Evolutionary conservation across 768 basidiomycete genomes (phyloP).

Genomic region (Agaricus subrufescens): DNA sequence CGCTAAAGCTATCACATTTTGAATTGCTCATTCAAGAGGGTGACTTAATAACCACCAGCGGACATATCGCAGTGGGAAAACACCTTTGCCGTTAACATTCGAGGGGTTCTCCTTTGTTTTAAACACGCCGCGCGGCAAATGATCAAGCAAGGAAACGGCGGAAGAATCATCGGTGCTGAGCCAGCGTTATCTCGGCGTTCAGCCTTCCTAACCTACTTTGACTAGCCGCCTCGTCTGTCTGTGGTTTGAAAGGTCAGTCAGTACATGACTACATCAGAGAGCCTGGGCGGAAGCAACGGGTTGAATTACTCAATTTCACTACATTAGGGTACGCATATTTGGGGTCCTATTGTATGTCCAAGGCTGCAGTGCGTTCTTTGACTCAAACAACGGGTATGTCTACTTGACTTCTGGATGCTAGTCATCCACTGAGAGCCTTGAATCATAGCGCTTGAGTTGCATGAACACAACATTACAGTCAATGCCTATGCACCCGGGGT

Average conservation of each 20-base stretch:
- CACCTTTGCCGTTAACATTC: conserved; percentile 45
- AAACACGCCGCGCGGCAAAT: conserved; percentile 61
- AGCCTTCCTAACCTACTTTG: background rate
- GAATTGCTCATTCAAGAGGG: background rate
- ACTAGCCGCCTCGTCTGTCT: conserved; percentile 22
- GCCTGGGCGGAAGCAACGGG: background rate
- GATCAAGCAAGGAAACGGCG: conserved; percentile 47
- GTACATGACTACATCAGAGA: background rate
- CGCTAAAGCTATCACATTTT: no score
- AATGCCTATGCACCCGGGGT: conserved; percentile 36
- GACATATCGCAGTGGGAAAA: conserved; percentile 34
- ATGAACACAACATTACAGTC: conserved; percentile 32
- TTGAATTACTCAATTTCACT: background rate
- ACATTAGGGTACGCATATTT: background rate
- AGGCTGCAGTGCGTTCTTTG: conserved; percentile 36
- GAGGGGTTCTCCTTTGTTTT: conserved; percentile 58
- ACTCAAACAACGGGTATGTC: conserved; percentile 33
- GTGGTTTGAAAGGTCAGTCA: conserved; percentile 26
- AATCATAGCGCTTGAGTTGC: conserved; percentile 30
- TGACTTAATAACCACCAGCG: conserved; percentile 17
- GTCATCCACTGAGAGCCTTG: no score
- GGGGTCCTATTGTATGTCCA: conserved; percentile 27
- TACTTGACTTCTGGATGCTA: background rate
- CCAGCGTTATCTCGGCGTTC: background rate
- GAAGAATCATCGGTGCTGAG: conserved; percentile 43